Percentiles rank a stretch among this genome's conserved stretches.
Conservation (phyloP, 257 asterid genomes). For the Catharanthus roseus region DNA sequence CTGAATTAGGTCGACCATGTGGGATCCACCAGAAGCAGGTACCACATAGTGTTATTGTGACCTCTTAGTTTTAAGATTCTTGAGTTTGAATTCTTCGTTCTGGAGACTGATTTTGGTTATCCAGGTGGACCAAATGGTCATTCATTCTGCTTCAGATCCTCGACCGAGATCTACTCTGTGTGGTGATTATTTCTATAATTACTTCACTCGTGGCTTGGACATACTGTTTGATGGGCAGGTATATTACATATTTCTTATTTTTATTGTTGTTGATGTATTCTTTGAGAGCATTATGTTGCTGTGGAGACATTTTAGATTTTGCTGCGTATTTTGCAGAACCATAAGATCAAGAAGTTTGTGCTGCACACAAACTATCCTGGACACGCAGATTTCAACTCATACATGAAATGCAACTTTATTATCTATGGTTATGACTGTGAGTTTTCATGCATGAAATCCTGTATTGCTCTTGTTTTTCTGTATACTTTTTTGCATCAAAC, state of each 20-base stretch:
- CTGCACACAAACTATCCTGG: slow-evolving; percentile 92
- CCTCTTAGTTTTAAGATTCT: background rate
- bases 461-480: background rate
- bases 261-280: slow-evolving; percentile 3
- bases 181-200: slow-evolving; percentile 76
- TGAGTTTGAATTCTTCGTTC: background rate
- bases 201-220: slow-evolving; percentile 73
- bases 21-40: slow-evolving; percentile 89
- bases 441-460: slow-evolving; percentile 13
- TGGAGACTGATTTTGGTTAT: slow-evolving; percentile 19
- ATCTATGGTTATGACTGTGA: slow-evolving; percentile 46
- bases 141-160: slow-evolving; percentile 79
- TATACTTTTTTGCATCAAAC: background rate
- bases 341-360: slow-evolving; percentile 70
- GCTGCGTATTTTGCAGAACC: slow-evolving; percentile 44
- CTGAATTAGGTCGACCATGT: slow-evolving; percentile 81
- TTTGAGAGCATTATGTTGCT: background rate
- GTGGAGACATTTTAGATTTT: slow-evolving; percentile 6
- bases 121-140: slow-evolving; percentile 85
- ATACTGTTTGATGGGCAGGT: slow-evolving; percentile 84
- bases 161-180: slow-evolving; percentile 68
- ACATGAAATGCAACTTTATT: slow-evolving; percentile 79
- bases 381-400: slow-evolving; percentile 80
- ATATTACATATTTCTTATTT: background rate
- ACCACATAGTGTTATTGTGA: background rate